Evolutionary conservation across 1,284 basidiomycete species (phyloP), one percentile per base, ranked within the genome.

Genomic region (Microbotryum intermedium): DNA sequence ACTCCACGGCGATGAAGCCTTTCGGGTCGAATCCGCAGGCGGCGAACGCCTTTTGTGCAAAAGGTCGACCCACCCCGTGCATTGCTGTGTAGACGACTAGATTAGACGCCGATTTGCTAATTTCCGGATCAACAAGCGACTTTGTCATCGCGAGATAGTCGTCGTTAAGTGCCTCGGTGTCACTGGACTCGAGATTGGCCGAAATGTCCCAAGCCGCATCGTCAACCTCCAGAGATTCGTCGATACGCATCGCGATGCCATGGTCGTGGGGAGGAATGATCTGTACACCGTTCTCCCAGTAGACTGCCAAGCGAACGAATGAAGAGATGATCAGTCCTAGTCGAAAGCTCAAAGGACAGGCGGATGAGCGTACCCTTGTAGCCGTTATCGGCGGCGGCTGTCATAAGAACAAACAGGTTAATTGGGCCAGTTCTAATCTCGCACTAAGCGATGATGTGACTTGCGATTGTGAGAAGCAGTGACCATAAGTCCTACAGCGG

Each of bases 401-500:
- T 20, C 16, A 42, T 21, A n/a, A 51, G 34, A 43, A 9, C 49
- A 6, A 25, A 30, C 6, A 53, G 21, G 46, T 30, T 5, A 30
- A 43, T 20, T 20, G 4, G 23, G 29, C 34, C 21, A 21, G 23
- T 21, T 55, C 16, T 86, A 25, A 20, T 6, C 28, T n/a, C n/a
- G n/a, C n/a, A n/a, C n/a, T n/a, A 42, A 44, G 10, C 49, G 6
- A 25, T 28, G 8, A 53, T 25, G 46, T 30, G 10, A 47, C 42
- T 20, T 47, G 47, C 10, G 59, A 56, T 67, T 70, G 57, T 66
- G 69, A 16, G 57, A 60, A 11, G 66, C 66, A 64, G 89, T 91
- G 57, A 91, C 86, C 89, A 91, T 91, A 4, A 91, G 82, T 28
- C 89, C 88, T 59, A 85, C 86, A 4, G 84, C 84, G 8, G 88